These are phyloP conservation scores for Eleusine indica DNA, from an alignment of 176 grass and related monocot genomes.

Conservation along the genomic window DNA sequence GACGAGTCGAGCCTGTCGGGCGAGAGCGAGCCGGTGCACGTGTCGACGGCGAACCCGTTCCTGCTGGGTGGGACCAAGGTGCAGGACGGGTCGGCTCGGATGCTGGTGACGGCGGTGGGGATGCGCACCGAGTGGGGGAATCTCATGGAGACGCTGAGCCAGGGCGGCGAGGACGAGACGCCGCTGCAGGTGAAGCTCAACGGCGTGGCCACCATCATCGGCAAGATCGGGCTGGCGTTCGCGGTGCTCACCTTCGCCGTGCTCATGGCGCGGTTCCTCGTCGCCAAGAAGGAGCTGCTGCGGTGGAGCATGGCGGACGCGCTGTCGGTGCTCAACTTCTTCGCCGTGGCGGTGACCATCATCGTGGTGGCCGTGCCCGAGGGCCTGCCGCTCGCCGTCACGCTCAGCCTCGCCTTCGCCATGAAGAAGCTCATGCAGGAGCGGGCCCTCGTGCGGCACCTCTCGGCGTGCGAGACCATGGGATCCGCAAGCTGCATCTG, in stretches of 20 bases:
- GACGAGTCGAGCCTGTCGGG: conserved; percentile 93
- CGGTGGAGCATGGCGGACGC: conserved; percentile 62
- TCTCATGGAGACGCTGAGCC: conserved; percentile 92
- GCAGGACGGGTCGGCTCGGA: conserved; percentile 85
- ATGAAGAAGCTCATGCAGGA: conserved; percentile 98
- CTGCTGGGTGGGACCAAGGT: conserved; percentile 95
- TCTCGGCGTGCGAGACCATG: conserved; percentile 98
- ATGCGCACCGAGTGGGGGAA: conserved; percentile 98
- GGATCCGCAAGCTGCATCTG: conserved; percentile 96
- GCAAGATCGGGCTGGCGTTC: conserved; percentile 90
- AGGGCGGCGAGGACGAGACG: conserved; percentile 91
- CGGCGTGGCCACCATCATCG: conserved; percentile 96
- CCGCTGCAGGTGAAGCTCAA: conserved; percentile 98
- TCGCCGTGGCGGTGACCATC: conserved; percentile 88
- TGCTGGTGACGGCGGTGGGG: conserved; percentile 89
- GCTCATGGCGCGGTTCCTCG: conserved; percentile 70
- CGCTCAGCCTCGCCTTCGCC: conserved; percentile 92
- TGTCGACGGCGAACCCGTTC: conserved; percentile 64
- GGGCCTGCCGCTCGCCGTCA: conserved; percentile 89
- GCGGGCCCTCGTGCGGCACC: conserved; percentile 86
- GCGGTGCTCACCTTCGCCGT: conserved; percentile 78
- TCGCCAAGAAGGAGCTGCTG: conserved; percentile 41
- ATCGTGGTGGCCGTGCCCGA: conserved; percentile 94
- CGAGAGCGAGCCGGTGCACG: conserved; percentile 82
- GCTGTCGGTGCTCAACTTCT: conserved; percentile 79